Base-by-base conservation (phyloP, 495 filamentous ascomycete species). In the Chaetomium fimeti region DNA sequence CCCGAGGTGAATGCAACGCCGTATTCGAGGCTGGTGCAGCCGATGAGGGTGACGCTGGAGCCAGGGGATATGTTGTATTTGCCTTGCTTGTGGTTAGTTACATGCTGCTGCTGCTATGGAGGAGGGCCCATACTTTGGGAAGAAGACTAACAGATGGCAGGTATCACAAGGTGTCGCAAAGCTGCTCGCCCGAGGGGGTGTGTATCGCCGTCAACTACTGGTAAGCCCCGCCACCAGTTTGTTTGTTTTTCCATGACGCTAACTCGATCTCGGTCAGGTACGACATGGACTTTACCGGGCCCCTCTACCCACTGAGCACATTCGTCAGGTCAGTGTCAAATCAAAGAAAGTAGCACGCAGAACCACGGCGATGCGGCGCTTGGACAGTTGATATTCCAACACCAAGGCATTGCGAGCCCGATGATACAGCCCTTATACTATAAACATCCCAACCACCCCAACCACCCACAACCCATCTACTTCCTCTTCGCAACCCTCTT, bases 41-140 rank as follows among this genome's bases (percentile, higher is more conserved):
- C 88, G 4, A 58, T 89, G 63, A 75, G 81, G 9, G 86, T 91
- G 8, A 85, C 83, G 11, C 71, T 92, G 12, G 68, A 85, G 1
- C 79, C 82, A n/a, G 89, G 90, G 1, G 90, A 93, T 74, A 87
- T 93, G 82, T 67, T 93, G n/a, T 93, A 92, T 75, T 72, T 93
- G 25, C 90, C 90, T 24, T 83, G 86, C 27, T 80, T 91, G 75
- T 91, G 89, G 89, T 89, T 64, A 71, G 83, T 75, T 43, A 18
- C 40, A 3, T 16, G 43, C 15, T 36, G 32, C 43, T 20, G 32
- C 13, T 27, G 16, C 18, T 28, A 15, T 20, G 40, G 29, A 8
- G 8, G 22, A 18, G 32, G 4, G 32, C 7, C 12, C 32, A 18
- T 18, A 20, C 0, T 28, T 43, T 45, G 38, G 32, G 59, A 40